Evolutionary conservation across 2,329 filamentous ascomycete genomes (phyloP).

Genomic region (Calonectria pseudoturangicola): DNA sequence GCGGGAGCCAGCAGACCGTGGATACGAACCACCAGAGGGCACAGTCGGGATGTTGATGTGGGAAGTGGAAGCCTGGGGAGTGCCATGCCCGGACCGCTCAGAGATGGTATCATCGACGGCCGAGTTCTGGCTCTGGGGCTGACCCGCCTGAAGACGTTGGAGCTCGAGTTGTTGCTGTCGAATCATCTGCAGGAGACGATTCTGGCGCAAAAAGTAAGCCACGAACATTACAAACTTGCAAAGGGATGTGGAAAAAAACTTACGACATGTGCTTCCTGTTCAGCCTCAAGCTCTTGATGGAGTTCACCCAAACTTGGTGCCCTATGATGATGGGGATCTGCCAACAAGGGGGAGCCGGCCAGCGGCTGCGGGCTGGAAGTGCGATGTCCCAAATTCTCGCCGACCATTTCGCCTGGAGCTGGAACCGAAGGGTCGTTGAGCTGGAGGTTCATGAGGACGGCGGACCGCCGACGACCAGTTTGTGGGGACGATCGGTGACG

Average conservation of each 20-base stretch:
- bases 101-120: slow-evolving; percentile 71
- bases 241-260: slow-evolving; percentile 52
- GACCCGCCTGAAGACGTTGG: slow-evolving; percentile 72
- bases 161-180: slow-evolving; percentile 84
- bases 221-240: background rate
- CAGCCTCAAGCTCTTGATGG: slow-evolving; percentile 86
- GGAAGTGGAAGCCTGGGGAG: slow-evolving; percentile 59
- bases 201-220: slow-evolving; percentile 65
- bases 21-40: slow-evolving; percentile 64
- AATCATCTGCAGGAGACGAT: slow-evolving; percentile 86
- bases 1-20: slow-evolving; percentile 70
- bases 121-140: slow-evolving; percentile 59
- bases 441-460: slow-evolving; percentile 83
- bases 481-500: slow-evolving; percentile 67
- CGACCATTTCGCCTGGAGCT: slow-evolving; percentile 80
- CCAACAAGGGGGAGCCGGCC: slow-evolving; percentile 67
- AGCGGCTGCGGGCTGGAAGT: slow-evolving; percentile 67
- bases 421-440: slow-evolving; percentile 82
- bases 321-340: slow-evolving; percentile 78
- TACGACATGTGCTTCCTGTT: slow-evolving; percentile 87
- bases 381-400: slow-evolving; percentile 60
- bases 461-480: slow-evolving; percentile 77
- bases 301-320: slow-evolving; percentile 84
- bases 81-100: slow-evolving; percentile 65
- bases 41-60: slow-evolving; percentile 58